Percentiles rank a stretch among this genome's conserved stretches.
phyloP scores from a whole-genome alignment of 2,329 filamentous ascomycete genomes.

The Colletotrichum liriopes region DNA sequence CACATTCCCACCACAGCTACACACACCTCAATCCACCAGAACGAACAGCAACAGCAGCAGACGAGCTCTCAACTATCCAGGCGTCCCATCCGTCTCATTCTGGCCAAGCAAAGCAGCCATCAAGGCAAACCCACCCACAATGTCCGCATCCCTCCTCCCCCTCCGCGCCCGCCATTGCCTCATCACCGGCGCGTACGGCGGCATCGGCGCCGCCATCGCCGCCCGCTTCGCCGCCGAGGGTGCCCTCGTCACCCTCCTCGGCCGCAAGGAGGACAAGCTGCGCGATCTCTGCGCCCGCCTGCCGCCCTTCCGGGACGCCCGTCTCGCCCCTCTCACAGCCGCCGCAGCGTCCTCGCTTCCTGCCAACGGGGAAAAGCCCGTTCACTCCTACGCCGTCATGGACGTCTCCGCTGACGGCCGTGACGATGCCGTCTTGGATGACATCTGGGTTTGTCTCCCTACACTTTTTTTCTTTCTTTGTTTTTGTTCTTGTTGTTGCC shows the following conservation, averaged over 20 bases:
- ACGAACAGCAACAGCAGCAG: neutral
- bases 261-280: slow-evolving; percentile 67
- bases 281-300: slow-evolving; percentile 56
- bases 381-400: slow-evolving; percentile 42
- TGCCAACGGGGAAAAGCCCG: neutral
- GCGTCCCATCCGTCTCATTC: neutral
- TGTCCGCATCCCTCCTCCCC: slow-evolving; percentile 38
- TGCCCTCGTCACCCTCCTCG: slow-evolving; percentile 73
- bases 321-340: slow-evolving; percentile 45
- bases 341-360: slow-evolving; percentile 1
- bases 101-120: neutral
- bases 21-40: slow-evolving; percentile 10
- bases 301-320: slow-evolving; percentile 37
- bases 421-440: slow-evolving; percentile 38
- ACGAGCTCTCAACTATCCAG: neutral
- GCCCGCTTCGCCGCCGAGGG: slow-evolving; percentile 75
- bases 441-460: slow-evolving; percentile 40
- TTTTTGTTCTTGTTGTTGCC: too few relatives aligned
- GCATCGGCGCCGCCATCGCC: slow-evolving; percentile 80
- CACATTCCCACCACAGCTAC: neutral
- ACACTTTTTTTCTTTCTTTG: neutral
- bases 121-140: neutral
- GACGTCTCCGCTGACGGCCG: slow-evolving; percentile 39
- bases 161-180: slow-evolving; percentile 67
- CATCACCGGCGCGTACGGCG: slow-evolving; percentile 79